Base-by-base conservation (phyloP, 2,329 filamentous ascomycete species). In the Sporothrix sp. region DNA sequence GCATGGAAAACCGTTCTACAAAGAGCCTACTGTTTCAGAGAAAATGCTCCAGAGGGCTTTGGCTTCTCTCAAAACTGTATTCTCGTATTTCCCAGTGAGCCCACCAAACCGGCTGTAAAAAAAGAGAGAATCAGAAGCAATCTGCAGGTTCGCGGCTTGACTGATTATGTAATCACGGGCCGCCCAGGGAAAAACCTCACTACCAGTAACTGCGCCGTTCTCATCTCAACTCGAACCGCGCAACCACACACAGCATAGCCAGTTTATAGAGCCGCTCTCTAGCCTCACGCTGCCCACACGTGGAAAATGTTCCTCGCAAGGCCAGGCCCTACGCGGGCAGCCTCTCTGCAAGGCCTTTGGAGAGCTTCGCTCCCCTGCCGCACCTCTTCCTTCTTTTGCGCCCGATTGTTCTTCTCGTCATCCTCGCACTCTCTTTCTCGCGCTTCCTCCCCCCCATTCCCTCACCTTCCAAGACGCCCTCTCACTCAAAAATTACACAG, bases 161-260 rank as follows among this genome's bases (percentile, higher is more conserved):
- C 8, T 30, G 42, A 33, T 44, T 44, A 44, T 13, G 13, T 44
- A 44, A 44, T 44, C n/a, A n/a, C n/a, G n/a, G n/a, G n/a, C n/a
- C n/a, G n/a, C n/a, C 20, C 11, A 14, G 43, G 28, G 43, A 33
- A 35, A 27, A 3, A 14, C 30, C 13, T 35, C 43, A 18, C 43
- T 45, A 35, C n/a, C n/a, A n/a, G n/a, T n/a, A n/a, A 45, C 4
- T 25, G 20, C 43, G 16, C 43, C 25, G 43, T 35, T 37, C 33
- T n/a, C 44, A n/a, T 13, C 33, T 18, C 33, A 4, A 8, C 44
- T 36, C 42, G 20, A n/a, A n/a, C n/a, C n/a, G n/a, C n/a, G n/a
- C n/a, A n/a, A n/a, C n/a, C n/a, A n/a, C n/a, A n/a, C 42, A 33
- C 18, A 33, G 13, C 11, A 33, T 33, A 28, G 28, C 18, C 7